A percentile compares a stretch with the other conserved stretches of the same genome.
Conservation (phyloP, 2,329 filamentous ascomycete genomes). For the Lomentospora prolificans region DNA sequence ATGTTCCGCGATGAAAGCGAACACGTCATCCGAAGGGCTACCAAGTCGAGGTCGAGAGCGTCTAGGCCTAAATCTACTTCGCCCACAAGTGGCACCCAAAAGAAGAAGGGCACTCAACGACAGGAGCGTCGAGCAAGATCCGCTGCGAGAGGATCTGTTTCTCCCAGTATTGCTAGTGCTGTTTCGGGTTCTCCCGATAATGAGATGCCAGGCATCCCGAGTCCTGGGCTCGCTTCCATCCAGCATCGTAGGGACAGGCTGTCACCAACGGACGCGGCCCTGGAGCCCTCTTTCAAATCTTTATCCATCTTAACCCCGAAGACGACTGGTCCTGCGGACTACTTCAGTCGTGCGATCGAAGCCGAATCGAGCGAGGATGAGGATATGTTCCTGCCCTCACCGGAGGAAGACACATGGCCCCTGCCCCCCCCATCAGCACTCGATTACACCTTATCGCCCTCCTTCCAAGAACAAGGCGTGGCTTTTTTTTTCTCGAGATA, state of each 20-base stretch:
- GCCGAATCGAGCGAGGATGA: conserved; percentile 16
- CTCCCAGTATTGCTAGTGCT: background rate
- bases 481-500: conserved; percentile 43
- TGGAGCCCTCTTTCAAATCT: background rate
- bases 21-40: conserved; percentile 44
- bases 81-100: background rate
- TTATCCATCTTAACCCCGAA: conserved; percentile 5
- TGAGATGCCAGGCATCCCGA: background rate
- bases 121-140: conserved; percentile 1
- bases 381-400: conserved; percentile 19
- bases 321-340: background rate
- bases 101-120: background rate
- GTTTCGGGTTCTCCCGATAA: background rate
- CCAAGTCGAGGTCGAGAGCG: conserved; percentile 16
- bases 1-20: conserved; percentile 49
- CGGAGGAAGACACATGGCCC: conserved; percentile 23
- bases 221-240: background rate
- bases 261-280: conserved; percentile 1
- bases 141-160: background rate
- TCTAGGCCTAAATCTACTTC: conserved; percentile 2
- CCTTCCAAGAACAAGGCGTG: conserved; percentile 32
- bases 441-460: conserved; percentile 22
- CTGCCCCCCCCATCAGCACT: conserved; percentile 18
- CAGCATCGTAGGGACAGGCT: background rate
- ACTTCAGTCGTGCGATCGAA: conserved; percentile 5